Base-by-base conservation (phyloP, 345 rosid species). In the Adansonia digitata region DNA sequence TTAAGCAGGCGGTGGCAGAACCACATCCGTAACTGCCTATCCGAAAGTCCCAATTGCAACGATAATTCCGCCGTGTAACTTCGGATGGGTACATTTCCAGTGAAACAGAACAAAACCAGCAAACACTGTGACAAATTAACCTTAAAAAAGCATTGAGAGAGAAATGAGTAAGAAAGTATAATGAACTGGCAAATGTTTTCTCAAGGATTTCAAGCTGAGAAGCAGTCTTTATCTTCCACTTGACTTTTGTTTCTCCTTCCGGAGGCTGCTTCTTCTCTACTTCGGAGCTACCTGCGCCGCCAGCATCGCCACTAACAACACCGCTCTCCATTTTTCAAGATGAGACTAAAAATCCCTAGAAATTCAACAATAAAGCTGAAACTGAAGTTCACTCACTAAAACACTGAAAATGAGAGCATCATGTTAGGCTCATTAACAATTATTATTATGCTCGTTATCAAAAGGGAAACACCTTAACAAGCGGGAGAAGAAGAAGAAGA, bases 1-100 rank as follows among this genome's bases (percentile, higher is more conserved):
- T 94, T 94, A 77, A 94, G 77, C 7, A 97, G 84, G 72, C 98
- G 86, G 84, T 92, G 98, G 81, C 97, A 94, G 68, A 94, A 94
- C 98, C 98, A 94, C 98, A 94, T 94, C 88, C 90, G 98, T 76
- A 94, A 69, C 85, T 94, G 98, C 75, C 98, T 79, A 73, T 92
- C 97, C 15, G 98, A 86, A 5, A 94, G 90, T 52, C 90, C 97
- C 72, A 94, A 79, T 70, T 92, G 84, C 51, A 69, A 86, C 40
- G 98, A 92, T 20, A 94, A 88, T 82, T 92, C 91, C 48, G 83
- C 94, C 97, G 77, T 67, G 82, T 49, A 69, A 85, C 84, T 82
- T 94, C 98, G 5, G 96, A 83, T 7, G 97, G 98, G 77, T 94
- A 92, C 61, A 86, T 79, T 76, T 92, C 94, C 81, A 76, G 97